phyloP scores from a whole-genome alignment of 2,329 filamentous ascomycete genomes.

The Coniella lustricola region DNA sequence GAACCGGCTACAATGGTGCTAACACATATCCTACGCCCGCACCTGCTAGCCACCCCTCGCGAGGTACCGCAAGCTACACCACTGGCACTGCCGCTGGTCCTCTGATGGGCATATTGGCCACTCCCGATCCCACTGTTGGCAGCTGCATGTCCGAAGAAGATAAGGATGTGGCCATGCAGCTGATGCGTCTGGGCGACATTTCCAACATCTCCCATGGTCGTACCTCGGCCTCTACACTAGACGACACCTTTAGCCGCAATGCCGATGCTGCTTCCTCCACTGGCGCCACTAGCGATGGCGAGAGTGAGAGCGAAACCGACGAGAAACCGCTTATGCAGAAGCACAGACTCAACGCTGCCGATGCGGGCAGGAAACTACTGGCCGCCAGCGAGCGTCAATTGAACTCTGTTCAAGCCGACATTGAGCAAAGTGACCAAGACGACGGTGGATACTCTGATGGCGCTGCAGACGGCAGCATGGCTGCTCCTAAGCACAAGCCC shows the following conservation, averaged over 20 bases:
- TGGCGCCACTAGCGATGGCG: constrained; percentile 73
- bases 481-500: constrained; percentile 34
- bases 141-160: constrained; percentile 96
- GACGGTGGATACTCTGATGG: constrained; percentile 45
- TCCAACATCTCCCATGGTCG: constrained; percentile 90
- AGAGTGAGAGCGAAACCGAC: constrained; percentile 55
- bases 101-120: constrained; percentile 64
- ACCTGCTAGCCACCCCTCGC: constrained; percentile 57
- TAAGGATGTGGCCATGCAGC: constrained; percentile 87
- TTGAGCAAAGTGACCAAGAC: constrained; percentile 51
- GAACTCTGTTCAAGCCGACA: constrained; percentile 32
- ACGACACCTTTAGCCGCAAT: constrained; percentile 86
- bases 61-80: constrained; percentile 54
- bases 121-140: constrained; percentile 92
- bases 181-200: constrained; percentile 92
- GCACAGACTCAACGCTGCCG: constrained; percentile 45
- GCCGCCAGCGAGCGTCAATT: constrained; percentile 48
- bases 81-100: constrained; percentile 30
- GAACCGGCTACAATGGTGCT: constrained; percentile 44
- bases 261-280: constrained; percentile 81
- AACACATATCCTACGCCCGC: constrained; percentile 56
- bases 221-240: constrained; percentile 85
- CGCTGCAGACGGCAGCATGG: constrained; percentile 30
- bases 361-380: constrained; percentile 39
- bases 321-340: constrained; percentile 53